These are phyloP conservation scores for Ceratobasidium sp. DNA, from an alignment of 1,284 basidiomycete genomes.

Conservation along the genomic window DNA sequence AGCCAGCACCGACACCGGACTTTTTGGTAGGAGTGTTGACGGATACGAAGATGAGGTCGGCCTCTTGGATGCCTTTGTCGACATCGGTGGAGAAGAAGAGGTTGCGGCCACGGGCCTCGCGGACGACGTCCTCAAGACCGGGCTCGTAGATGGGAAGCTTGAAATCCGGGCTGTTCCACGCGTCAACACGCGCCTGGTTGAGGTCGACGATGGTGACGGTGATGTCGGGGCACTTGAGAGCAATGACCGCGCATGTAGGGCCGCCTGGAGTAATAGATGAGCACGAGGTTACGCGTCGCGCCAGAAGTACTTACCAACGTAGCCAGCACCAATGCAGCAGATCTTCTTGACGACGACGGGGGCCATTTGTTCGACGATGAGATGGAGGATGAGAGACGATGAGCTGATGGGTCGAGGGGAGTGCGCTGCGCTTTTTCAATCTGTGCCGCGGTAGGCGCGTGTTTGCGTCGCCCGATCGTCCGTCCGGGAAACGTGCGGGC, in stretches of 20 bases:
- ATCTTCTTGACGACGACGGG: conserved; percentile 82
- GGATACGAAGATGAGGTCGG: conserved; percentile 90
- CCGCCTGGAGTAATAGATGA: conserved; percentile 69
- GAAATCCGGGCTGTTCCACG: conserved; percentile 90
- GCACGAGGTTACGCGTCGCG: conserved; percentile 42
- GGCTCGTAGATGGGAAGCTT: conserved; percentile 96
- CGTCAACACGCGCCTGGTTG: conserved; percentile 93
- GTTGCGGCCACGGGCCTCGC: conserved; percentile 89
- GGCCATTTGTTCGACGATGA: conserved; percentile 54
- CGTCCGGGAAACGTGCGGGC: conserved; percentile 10
- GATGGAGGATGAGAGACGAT: conserved; percentile 3
- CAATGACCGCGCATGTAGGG: conserved; percentile 95
- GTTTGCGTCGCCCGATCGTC: conserved; percentile 29
- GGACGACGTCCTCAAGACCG: conserved; percentile 94
- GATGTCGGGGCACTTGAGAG: conserved; percentile 95
- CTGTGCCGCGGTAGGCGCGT: background rate
- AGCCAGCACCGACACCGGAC: conserved; percentile 95
- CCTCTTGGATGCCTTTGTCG: conserved; percentile 92
- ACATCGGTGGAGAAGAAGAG: conserved; percentile 98
- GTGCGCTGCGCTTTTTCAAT: background rate
- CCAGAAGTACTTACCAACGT: conserved; percentile 79
- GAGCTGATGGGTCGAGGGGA: conserved; percentile 17
- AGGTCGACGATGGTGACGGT: conserved; percentile 97
- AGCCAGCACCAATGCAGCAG: conserved; percentile 97
- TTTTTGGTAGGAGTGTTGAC: conserved; percentile 99